phyloP scores from a whole-genome alignment of 1,284 basidiomycete genomes.

The Schizophyllum commune region DNA sequence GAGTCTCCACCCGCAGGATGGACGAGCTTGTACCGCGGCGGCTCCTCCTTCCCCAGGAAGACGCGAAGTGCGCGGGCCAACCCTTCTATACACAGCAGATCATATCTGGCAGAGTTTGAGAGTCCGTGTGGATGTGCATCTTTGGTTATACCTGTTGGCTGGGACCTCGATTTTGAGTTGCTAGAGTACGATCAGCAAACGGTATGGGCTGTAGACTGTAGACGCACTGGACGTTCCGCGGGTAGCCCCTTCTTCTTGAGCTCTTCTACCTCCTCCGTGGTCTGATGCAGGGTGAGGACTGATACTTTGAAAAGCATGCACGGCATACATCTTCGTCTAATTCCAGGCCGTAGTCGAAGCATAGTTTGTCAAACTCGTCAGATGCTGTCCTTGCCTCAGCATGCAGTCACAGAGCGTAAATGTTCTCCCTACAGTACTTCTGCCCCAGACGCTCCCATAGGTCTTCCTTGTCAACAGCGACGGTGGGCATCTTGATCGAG shows the following conservation, averaged over 20 bases:
- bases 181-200: constrained; percentile 27
- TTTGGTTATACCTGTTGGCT: constrained; percentile 68
- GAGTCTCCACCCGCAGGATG: constrained; percentile 62
- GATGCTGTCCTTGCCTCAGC: constrained; percentile 50
- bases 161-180: constrained; percentile 99
- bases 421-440: constrained; percentile 62
- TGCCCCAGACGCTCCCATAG: constrained; percentile 84
- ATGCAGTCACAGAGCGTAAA: constrained; percentile 9
- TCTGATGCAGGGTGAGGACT: constrained; percentile 37
- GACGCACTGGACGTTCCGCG: constrained; percentile 70
- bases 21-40: constrained; percentile 69
- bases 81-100: constrained; percentile 96
- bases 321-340: constrained; percentile 88
- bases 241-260: constrained; percentile 77
- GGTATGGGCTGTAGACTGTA: background rate
- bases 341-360: constrained; percentile 97
- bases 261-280: constrained; percentile 82
- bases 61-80: constrained; percentile 83
- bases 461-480: constrained; percentile 92
- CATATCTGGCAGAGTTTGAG: constrained; percentile 61
- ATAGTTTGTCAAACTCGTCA: constrained; percentile 91
- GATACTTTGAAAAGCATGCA: background rate
- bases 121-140: constrained; percentile 6
- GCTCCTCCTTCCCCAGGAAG: constrained; percentile 70
- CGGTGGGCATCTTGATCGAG: constrained; percentile 73